Percentiles rank a stretch among this genome's conserved stretches.
These are phyloP conservation scores for Microsporum audouinii DNA, from an alignment of 2,329 filamentous ascomycete genomes.

Conservation along the genomic window DNA sequence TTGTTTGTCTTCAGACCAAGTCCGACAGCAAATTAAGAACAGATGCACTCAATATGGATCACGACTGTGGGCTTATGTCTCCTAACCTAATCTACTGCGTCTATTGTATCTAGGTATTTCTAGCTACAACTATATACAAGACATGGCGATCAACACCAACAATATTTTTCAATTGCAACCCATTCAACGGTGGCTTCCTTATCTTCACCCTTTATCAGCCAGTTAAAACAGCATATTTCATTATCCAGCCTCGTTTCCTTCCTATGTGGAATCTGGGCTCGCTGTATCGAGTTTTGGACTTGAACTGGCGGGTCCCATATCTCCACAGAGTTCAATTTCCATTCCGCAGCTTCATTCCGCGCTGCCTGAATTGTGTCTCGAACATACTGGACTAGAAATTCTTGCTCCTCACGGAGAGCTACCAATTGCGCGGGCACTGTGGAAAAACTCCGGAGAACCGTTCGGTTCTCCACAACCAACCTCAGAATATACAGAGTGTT, in stretches of 20 bases:
- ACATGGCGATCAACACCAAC: background rate
- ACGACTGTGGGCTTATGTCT: no score
- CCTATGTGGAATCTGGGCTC: slow-evolving; percentile 13
- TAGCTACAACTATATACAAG: no score
- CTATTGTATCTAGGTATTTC: no score
- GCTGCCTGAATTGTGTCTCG: slow-evolving; percentile 15
- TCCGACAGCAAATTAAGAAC: background rate
- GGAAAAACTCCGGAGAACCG: background rate
- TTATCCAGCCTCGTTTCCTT: background rate
- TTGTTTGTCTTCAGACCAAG: slow-evolving; percentile 11
- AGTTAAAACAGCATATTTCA: slow-evolving; percentile 8
- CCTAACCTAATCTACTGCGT: no score
- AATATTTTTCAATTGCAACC: background rate
- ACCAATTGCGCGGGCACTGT: background rate
- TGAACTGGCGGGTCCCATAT: slow-evolving; percentile 16
- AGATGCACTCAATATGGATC: background rate
- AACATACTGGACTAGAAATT: slow-evolving; percentile 13
- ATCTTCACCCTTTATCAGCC: slow-evolving; percentile 27
- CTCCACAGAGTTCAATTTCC: slow-evolving; percentile 16
- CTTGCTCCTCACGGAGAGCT: slow-evolving; percentile 1
- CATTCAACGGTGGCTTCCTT: slow-evolving; percentile 19
- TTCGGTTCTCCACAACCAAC: slow-evolving; percentile 13
- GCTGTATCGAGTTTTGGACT: slow-evolving; percentile 9
- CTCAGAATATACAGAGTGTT: slow-evolving; percentile 17
- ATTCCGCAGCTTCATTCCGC: slow-evolving; percentile 16